Percentiles rank a stretch among this genome's conserved stretches.
phyloP scores from a whole-genome alignment of 2,329 filamentous ascomycete genomes.

The Aureobasidium sp. region DNA sequence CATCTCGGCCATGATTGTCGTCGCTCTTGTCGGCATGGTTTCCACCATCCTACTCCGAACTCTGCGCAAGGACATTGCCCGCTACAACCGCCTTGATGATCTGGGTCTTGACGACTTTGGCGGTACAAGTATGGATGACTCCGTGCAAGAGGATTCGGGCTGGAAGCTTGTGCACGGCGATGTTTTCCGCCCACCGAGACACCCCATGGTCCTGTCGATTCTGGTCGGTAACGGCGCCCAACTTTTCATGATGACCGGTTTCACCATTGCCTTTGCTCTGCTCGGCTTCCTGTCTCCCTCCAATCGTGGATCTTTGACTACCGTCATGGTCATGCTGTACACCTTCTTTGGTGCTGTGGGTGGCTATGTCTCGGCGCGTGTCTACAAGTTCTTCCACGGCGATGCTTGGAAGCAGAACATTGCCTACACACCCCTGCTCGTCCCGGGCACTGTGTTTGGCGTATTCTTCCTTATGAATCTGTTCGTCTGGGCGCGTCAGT shows the following conservation, averaged over 20 bases:
- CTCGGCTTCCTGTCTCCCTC: slow-evolving; percentile 92
- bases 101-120: slow-evolving; percentile 85
- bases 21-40: slow-evolving; percentile 85
- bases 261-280: slow-evolving; percentile 87
- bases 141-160: slow-evolving; percentile 92
- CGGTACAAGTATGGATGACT: slow-evolving; percentile 70
- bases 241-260: slow-evolving; percentile 93
- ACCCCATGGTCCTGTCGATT: slow-evolving; percentile 75
- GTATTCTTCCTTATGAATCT: slow-evolving; percentile 91
- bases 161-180: slow-evolving; percentile 99
- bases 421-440: slow-evolving; percentile 70
- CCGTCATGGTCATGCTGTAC: slow-evolving; percentile 87
- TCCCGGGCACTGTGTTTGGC: slow-evolving; percentile 77
- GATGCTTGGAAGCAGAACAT: slow-evolving; percentile 95
- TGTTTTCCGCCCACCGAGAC: slow-evolving; percentile 81
- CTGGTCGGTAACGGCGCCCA: slow-evolving; percentile 90
- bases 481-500: slow-evolving; percentile 89
- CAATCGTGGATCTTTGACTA: slow-evolving; percentile 87
- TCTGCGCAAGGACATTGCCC: slow-evolving; percentile 86
- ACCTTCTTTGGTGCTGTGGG: slow-evolving; percentile 87
- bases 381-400: slow-evolving; percentile 91
- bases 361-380: slow-evolving; percentile 77
- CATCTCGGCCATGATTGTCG: slow-evolving; percentile 89
- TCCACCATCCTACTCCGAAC: slow-evolving; percentile 84
- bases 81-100: slow-evolving; percentile 90